Percentiles rank a stretch among this genome's conserved stretches.
Evolutionary conservation across 768 basidiomycete species (phyloP).

Genomic region (Leucosporidium scottii): DNA sequence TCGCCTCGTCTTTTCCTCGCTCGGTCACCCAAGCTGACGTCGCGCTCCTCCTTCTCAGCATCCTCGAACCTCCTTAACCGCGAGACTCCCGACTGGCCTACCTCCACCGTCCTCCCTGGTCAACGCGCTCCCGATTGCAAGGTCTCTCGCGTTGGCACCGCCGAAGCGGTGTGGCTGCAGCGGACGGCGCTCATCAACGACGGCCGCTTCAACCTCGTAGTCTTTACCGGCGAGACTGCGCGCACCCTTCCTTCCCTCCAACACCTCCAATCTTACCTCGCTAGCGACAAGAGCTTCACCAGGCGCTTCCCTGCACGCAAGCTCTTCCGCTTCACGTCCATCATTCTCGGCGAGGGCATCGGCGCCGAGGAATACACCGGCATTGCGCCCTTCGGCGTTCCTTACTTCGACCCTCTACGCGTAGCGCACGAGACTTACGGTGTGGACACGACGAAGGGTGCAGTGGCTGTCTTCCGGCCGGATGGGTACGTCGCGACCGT

Average conservation of each 20-base stretch:
- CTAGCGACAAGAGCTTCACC: slow-evolving; percentile 2
- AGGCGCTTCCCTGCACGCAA: slow-evolving; percentile 2
- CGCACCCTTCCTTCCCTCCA: slow-evolving; percentile 7
- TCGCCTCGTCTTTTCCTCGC: not conserved
- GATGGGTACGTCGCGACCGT: slow-evolving; percentile 28
- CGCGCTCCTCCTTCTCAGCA: not conserved
- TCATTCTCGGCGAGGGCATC: slow-evolving; percentile 10
- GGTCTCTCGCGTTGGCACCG: slow-evolving; percentile 22
- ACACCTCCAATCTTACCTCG: slow-evolving; percentile 16
- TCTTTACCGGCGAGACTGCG: slow-evolving; percentile 28
- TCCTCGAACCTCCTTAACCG: slow-evolving; percentile 12
- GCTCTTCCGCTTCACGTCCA: slow-evolving; percentile 7
- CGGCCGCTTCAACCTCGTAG: slow-evolving; percentile 26
- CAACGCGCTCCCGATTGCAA: slow-evolving; percentile 28
- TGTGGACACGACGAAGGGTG: slow-evolving; percentile 20
- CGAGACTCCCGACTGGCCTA: not conserved
- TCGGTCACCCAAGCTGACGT: not conserved
- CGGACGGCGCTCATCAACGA: slow-evolving; percentile 24
- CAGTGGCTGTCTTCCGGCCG: slow-evolving; percentile 31
- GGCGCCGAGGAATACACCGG: slow-evolving; percentile 13
- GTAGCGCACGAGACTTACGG: slow-evolving; percentile 29
- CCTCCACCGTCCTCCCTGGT: slow-evolving; percentile 10
- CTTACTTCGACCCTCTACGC: slow-evolving; percentile 18
- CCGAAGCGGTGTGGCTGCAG: slow-evolving; percentile 19
- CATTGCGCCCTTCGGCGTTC: slow-evolving; percentile 8